Evolutionary conservation across 2,329 filamentous ascomycete species (phyloP).

Genomic region (Arthrocladium fulminans): DNA sequence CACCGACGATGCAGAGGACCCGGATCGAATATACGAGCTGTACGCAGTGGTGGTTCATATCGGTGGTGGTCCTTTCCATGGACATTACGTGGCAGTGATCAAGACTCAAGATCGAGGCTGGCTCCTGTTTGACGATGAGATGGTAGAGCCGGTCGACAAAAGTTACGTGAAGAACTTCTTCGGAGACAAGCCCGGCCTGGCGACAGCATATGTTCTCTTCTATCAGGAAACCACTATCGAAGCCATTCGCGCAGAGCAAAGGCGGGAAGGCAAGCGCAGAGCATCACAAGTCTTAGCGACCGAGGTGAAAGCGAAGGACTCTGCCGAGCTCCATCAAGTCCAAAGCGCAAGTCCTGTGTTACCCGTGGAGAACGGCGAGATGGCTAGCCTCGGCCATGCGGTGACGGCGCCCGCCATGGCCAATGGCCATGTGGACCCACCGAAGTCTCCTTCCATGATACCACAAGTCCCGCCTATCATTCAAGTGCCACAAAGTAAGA

Average conservation of each 20-base stretch:
- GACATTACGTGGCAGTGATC: slow-evolving; percentile 95
- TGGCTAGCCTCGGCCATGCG: slow-evolving; percentile 56
- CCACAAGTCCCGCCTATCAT: slow-evolving; percentile 26
- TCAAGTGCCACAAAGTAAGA: slow-evolving; percentile 49
- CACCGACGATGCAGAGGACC: slow-evolving; percentile 87
- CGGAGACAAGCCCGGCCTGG: slow-evolving; percentile 80
- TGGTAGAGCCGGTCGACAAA: slow-evolving; percentile 97
- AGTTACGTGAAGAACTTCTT: slow-evolving; percentile 96
- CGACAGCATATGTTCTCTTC: slow-evolving; percentile 93
- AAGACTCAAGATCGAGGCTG: slow-evolving; percentile 94
- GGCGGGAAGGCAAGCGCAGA: slow-evolving; percentile 55
- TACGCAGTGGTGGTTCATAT: slow-evolving; percentile 98
- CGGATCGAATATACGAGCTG: slow-evolving; percentile 87
- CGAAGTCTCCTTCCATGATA: slow-evolving; percentile 18
- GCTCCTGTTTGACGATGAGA: slow-evolving; percentile 95
- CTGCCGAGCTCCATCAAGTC: slow-evolving; percentile 31
- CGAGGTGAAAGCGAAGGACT: slow-evolving; percentile 29
- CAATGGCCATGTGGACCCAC: slow-evolving; percentile 21
- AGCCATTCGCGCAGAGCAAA: slow-evolving; percentile 66
- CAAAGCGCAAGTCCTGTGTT: slow-evolving; percentile 32
- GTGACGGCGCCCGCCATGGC: slow-evolving; percentile 49
- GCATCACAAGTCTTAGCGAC: slow-evolving; percentile 41
- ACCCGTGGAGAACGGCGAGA: slow-evolving; percentile 34
- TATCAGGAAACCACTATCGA: slow-evolving; percentile 82
- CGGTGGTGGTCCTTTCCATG: slow-evolving; percentile 90